Conservation (phyloP, 306 rosid species). For the Vicia faba region DNA sequence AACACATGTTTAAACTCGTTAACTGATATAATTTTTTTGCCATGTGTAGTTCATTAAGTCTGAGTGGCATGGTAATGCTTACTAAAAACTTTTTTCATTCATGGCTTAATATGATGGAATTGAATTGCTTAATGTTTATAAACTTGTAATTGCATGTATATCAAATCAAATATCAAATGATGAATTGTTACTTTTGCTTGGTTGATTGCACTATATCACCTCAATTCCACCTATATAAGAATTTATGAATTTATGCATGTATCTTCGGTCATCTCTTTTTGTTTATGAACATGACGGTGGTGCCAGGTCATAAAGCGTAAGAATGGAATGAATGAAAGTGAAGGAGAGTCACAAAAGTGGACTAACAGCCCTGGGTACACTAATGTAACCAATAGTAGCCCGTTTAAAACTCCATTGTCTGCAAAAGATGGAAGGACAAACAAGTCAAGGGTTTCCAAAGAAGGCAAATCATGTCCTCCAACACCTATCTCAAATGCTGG, state of each 20-base stretch:
- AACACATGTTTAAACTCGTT: constrained; percentile 10
- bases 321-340: constrained; percentile 46
- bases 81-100: neutral
- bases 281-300: constrained; percentile 36
- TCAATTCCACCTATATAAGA: neutral
- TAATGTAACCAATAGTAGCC: constrained; percentile 49
- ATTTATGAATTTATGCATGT: constrained; percentile 15
- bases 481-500: constrained; percentile 82
- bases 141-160: constrained; percentile 8
- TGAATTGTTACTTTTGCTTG: constrained; percentile 28
- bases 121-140: neutral
- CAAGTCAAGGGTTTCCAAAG: constrained; percentile 72
- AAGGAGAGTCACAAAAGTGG: constrained; percentile 57
- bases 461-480: constrained; percentile 66
- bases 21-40: neutral
- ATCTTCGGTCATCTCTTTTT: constrained; percentile 8
- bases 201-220: constrained; percentile 28
- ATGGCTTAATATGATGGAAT: constrained; percentile 16
- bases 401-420: constrained; percentile 77
- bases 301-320: constrained; percentile 75
- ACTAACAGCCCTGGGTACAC: constrained; percentile 58
- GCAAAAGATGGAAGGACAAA: constrained; percentile 74
- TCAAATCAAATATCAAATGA: too few species aligned
- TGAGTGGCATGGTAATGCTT: constrained; percentile 27
- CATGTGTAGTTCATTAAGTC: neutral